phyloP scores from a whole-genome alignment of 768 basidiomycete species.

The Daedaleopsis sinensis region DNA sequence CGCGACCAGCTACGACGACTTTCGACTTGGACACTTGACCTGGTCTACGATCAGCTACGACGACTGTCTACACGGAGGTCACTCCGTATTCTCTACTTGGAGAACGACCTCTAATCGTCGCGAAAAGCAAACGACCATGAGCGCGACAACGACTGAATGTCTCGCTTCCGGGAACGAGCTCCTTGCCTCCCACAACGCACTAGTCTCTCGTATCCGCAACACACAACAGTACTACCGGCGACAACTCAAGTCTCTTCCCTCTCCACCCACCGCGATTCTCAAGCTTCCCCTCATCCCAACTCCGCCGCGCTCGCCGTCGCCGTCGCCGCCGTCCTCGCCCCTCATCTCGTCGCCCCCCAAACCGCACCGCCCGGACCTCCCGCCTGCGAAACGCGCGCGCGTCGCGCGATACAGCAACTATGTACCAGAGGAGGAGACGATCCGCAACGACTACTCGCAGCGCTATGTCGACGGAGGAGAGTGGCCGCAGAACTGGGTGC shows the following conservation, averaged over 20 bases:
- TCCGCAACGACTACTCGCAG: conserved; percentile 93
- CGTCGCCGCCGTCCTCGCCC: conserved; percentile 53
- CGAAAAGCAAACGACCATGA: neutral
- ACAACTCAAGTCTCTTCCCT: conserved; percentile 55
- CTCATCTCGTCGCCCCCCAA: conserved; percentile 37
- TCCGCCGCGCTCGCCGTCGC: conserved; percentile 52
- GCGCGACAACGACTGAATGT: conserved; percentile 46
- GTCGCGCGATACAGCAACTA: conserved; percentile 77
- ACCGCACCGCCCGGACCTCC: conserved; percentile 51
- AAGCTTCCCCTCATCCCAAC: conserved; percentile 61
- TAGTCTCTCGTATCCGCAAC: conserved; percentile 57
- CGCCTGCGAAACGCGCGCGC: conserved; percentile 76
- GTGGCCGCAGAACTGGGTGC: conserved; percentile 93
- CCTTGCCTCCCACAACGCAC: conserved; percentile 60
- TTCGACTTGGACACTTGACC: too few species aligned
- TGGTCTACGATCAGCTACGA: too few species aligned
- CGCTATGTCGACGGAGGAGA: conserved; percentile 89
- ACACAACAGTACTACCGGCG: conserved; percentile 61
- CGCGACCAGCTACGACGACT: too few species aligned
- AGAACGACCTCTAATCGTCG: neutral
- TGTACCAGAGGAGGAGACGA: conserved; percentile 92
- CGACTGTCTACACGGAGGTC: too few species aligned
- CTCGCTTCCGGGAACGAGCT: conserved; percentile 65
- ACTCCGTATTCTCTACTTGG: too few species aligned
- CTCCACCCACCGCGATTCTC: conserved; percentile 58